phyloP scores from a whole-genome alignment of 75 land plant genomes.

The Cupressus sempervirens region DNA sequence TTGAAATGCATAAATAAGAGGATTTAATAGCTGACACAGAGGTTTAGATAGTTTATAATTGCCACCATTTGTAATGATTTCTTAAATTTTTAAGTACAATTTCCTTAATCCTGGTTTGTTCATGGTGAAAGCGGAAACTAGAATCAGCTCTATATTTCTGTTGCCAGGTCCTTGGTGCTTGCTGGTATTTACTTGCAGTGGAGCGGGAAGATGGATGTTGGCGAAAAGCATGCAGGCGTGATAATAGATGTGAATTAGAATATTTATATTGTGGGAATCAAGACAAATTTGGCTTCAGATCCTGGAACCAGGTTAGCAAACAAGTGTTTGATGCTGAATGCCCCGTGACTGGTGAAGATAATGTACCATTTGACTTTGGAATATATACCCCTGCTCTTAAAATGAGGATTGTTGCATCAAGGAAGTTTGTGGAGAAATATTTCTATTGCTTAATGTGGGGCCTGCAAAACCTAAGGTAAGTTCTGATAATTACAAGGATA shows the following conservation, averaged over 20 bases:
- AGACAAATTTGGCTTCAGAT: not conserved
- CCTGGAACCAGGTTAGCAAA: slow-evolving; percentile 9
- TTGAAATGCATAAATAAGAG: not conserved
- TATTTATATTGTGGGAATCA: slow-evolving; percentile 56
- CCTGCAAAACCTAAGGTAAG: slow-evolving; percentile 47
- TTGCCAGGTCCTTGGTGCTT: slow-evolving; percentile 60
- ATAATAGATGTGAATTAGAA: slow-evolving; percentile 12
- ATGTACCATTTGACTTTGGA: slow-evolving; percentile 47
- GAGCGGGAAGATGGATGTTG: slow-evolving; percentile 71
- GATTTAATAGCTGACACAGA: not conserved
- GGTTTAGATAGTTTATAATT: not conserved
- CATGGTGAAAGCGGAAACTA: not conserved
- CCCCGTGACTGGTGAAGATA: slow-evolving; percentile 15
- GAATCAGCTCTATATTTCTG: no score
- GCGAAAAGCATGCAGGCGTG: slow-evolving; percentile 29
- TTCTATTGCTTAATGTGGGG: slow-evolving; percentile 92
- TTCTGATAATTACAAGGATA: not conserved
- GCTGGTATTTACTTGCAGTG: slow-evolving; percentile 70
- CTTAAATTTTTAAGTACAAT: not conserved
- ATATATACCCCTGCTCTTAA: slow-evolving; percentile 46
- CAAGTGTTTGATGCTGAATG: slow-evolving; percentile 18
- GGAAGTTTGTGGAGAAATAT: slow-evolving; percentile 37
- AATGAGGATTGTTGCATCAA: slow-evolving; percentile 29
- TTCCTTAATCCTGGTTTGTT: not conserved
- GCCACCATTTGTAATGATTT: not conserved